These are phyloP conservation scores for Solanum hybrid DNA, from an alignment of 305 asterid genomes.

Conservation along the genomic window DNA sequence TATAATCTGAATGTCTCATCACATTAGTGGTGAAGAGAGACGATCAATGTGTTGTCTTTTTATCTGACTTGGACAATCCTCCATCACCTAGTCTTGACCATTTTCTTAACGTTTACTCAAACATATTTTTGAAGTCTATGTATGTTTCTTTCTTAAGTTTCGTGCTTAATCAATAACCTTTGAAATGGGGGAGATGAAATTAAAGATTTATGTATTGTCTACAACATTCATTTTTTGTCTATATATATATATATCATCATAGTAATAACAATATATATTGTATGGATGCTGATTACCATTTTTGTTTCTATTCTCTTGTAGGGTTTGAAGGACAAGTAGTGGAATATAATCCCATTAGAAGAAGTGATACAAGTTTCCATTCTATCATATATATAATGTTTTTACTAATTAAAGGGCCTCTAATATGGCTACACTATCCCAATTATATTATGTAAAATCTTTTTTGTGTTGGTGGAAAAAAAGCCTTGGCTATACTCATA, in stretches of 20 bases:
- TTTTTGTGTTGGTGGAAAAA: neutral
- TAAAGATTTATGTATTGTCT: neutral
- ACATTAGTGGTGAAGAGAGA: too few species aligned
- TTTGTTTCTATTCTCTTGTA: neutral
- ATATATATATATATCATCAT: too few species aligned
- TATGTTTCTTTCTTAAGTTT: too few species aligned
- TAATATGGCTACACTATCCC: neutral
- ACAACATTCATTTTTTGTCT: neutral
- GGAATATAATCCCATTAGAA: too few species aligned
- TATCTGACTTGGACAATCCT: neutral
- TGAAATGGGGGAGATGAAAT: neutral
- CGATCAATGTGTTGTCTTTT: too few species aligned
- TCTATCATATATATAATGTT: too few species aligned
- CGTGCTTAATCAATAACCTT: neutral
- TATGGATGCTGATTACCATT: neutral
- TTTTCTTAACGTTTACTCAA: too few species aligned
- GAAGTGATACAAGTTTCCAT: neutral
- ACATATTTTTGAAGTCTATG: too few species aligned
- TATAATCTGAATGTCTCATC: too few species aligned
- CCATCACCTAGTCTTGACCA: too few species aligned
- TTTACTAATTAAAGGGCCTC: neutral
- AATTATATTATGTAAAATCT: neutral
- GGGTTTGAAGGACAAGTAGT: neutral
- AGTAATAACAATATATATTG: neutral
- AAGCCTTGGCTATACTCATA: neutral